Evolutionary conservation across 2,329 filamentous ascomycete species (phyloP).

Genomic region (Arthrobotrys entomopaga): DNA sequence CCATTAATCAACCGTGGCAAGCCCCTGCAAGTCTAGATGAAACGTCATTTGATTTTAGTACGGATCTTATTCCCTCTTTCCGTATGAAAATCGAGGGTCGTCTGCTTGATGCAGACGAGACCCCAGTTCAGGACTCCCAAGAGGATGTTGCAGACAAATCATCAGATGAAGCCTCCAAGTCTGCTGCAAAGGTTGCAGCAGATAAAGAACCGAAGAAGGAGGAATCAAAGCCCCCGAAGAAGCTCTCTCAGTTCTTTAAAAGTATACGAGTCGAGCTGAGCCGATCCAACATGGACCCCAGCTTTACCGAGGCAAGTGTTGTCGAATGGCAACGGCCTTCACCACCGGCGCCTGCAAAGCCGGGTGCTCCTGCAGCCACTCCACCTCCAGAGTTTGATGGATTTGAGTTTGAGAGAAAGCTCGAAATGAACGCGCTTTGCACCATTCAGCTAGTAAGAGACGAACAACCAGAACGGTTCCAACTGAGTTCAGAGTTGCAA

Average conservation of each 20-base stretch:
- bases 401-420: slow-evolving; percentile 87
- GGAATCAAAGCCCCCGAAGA: slow-evolving; percentile 66
- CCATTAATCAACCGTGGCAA: slow-evolving; percentile 95
- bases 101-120: slow-evolving; percentile 75
- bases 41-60: slow-evolving; percentile 79
- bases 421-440: slow-evolving; percentile 91
- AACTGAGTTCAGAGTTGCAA: slow-evolving; percentile 79
- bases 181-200: slow-evolving; percentile 64
- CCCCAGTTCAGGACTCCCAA: slow-evolving; percentile 1
- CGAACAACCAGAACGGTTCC: slow-evolving; percentile 85
- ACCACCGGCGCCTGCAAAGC: slow-evolving; percentile 65
- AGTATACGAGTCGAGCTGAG: slow-evolving; percentile 74
- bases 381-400: slow-evolving; percentile 80
- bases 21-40: slow-evolving; percentile 69
- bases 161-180: slow-evolving; percentile 61
- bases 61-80: slow-evolving; percentile 80
- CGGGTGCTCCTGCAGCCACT: slow-evolving; percentile 68
- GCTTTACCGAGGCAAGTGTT: slow-evolving; percentile 68
- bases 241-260: slow-evolving; percentile 83
- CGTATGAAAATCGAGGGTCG: slow-evolving; percentile 91
- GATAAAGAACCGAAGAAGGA: slow-evolving; percentile 62
- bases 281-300: slow-evolving; percentile 71
- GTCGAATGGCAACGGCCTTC: slow-evolving; percentile 90
- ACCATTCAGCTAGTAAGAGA: slow-evolving; percentile 86
- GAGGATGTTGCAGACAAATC: slow-evolving; percentile 29